Evolutionary conservation across 164 flowering plant species (phyloP).

Genomic region (Stephania yunnanensis): DNA sequence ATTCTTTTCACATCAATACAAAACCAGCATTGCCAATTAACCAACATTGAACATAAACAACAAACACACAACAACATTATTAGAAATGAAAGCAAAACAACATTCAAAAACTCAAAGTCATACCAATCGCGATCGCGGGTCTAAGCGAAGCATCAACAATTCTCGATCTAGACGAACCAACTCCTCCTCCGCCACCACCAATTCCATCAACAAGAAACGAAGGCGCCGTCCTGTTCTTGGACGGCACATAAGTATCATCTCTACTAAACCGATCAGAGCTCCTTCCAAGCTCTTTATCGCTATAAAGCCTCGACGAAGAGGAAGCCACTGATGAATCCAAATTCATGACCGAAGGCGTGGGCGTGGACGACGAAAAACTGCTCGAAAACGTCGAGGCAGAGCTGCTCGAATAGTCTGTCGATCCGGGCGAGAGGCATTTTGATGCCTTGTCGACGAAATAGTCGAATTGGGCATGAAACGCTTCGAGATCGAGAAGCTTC

Average conservation of each 20-base stretch:
- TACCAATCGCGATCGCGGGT: constrained; percentile 28
- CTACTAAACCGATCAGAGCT: constrained; percentile 36
- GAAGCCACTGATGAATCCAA: constrained; percentile 14
- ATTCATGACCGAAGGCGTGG: constrained; percentile 9
- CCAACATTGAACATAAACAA: background rate
- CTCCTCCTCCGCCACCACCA: constrained; percentile 21
- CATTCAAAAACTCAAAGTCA: constrained; percentile 9
- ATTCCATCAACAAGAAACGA: constrained; percentile 35
- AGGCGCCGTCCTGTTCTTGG: constrained; percentile 31
- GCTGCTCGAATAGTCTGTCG: constrained; percentile 14
- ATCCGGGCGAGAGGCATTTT: constrained; percentile 34
- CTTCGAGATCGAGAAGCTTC: constrained; percentile 38
- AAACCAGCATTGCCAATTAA: background rate
- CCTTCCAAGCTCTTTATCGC: constrained; percentile 15
- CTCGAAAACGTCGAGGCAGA: constrained; percentile 9
- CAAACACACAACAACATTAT: background rate
- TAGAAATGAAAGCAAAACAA: background rate
- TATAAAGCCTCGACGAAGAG: constrained; percentile 5
- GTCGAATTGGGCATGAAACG: constrained; percentile 33
- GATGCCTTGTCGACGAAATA: constrained; percentile 49
- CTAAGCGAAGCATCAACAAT: constrained; percentile 38
- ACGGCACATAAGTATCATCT: constrained; percentile 52
- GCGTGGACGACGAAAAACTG: constrained; percentile 9
- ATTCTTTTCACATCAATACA: background rate
- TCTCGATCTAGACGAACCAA: constrained; percentile 21